A percentile compares a stretch with the other conserved stretches of the same genome.
phyloP scores from a whole-genome alignment of 2,329 filamentous ascomycete species.

The Ascocoryne sarcoides region DNA sequence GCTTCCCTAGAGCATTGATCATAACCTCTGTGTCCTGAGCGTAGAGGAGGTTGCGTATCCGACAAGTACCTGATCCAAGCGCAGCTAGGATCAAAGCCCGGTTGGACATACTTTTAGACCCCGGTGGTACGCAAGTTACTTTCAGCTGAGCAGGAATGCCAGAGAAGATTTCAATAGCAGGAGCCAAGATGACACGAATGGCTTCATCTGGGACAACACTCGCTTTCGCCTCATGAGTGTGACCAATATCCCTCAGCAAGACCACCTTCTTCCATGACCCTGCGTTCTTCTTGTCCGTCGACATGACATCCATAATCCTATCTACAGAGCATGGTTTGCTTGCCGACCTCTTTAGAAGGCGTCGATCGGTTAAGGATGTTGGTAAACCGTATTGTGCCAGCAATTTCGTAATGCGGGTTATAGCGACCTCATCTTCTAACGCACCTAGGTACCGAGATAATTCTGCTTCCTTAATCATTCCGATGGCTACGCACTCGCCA shows the following conservation, averaged over 20 bases:
- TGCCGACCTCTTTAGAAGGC: conserved; percentile 71
- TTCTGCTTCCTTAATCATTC: conserved; percentile 97
- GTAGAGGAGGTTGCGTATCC: conserved; percentile 85
- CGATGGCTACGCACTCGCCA: conserved; percentile 91
- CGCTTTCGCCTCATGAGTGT: conserved; percentile 77
- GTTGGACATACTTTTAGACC: conserved; percentile 97
- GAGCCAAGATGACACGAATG: conserved; percentile 75
- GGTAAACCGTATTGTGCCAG: conserved; percentile 90
- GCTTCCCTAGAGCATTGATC: conserved; percentile 78
- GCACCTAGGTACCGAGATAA: conserved; percentile 82
- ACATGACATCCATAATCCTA: conserved; percentile 83
- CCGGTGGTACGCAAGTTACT: conserved; percentile 76
- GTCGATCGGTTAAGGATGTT: conserved; percentile 74
- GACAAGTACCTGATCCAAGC: conserved; percentile 77
- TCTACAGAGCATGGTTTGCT: conserved; percentile 85
- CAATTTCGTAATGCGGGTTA: conserved; percentile 84
- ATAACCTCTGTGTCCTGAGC: conserved; percentile 97
- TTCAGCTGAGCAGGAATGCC: conserved; percentile 57
- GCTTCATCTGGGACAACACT: conserved; percentile 81
- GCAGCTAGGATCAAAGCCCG: conserved; percentile 89
- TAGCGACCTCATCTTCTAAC: conserved; percentile 67
- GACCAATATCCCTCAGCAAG: conserved; percentile 80
- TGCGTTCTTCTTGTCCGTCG: conserved; percentile 97
- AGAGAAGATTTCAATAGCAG: conserved; percentile 65
- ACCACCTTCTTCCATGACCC: conserved; percentile 94